phyloP scores from a whole-genome alignment of 768 basidiomycete genomes.

The Boletus sp. region DNA sequence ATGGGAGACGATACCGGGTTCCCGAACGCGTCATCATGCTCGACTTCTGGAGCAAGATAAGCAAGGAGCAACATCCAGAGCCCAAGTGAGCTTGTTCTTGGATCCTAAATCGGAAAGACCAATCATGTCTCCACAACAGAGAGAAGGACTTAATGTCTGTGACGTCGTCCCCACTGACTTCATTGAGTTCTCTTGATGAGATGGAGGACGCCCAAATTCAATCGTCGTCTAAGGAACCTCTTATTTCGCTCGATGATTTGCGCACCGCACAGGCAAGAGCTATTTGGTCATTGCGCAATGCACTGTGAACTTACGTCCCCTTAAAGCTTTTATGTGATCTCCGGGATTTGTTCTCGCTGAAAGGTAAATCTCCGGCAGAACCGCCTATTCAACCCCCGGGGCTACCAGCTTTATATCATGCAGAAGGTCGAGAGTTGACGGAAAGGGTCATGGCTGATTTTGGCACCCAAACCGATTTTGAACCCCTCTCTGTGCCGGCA shows the following conservation, averaged over 20 bases:
- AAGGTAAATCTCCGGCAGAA: constrained; percentile 4
- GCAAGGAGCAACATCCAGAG: constrained; percentile 39
- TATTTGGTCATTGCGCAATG: neutral
- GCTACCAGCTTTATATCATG: neutral
- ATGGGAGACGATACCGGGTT: constrained; percentile 86
- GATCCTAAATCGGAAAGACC: neutral
- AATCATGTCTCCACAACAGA: constrained; percentile 5
- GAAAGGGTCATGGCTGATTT: constrained; percentile 21
- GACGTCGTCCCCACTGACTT: constrained; percentile 70
- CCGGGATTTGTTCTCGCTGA: constrained; percentile 20
- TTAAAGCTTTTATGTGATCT: constrained; percentile 42
- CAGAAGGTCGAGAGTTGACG: neutral
- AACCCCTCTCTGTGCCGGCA: constrained; percentile 6
- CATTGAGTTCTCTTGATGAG: constrained; percentile 70
- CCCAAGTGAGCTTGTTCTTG: constrained; percentile 37
- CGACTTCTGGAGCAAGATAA: constrained; percentile 92
- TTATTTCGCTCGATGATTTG: constrained; percentile 46
- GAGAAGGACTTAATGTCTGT: constrained; percentile 40
- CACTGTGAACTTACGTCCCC: constrained; percentile 8
- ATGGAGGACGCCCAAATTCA: constrained; percentile 34
- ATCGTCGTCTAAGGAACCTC: constrained; percentile 21
- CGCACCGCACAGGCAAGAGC: constrained; percentile 56
- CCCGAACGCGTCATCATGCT: constrained; percentile 89
- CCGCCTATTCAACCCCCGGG: neutral
- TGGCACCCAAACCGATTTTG: constrained; percentile 29